These are phyloP conservation scores for Diaporthe vexans DNA, from an alignment of 2,329 filamentous ascomycete species.

Conservation along the genomic window DNA sequence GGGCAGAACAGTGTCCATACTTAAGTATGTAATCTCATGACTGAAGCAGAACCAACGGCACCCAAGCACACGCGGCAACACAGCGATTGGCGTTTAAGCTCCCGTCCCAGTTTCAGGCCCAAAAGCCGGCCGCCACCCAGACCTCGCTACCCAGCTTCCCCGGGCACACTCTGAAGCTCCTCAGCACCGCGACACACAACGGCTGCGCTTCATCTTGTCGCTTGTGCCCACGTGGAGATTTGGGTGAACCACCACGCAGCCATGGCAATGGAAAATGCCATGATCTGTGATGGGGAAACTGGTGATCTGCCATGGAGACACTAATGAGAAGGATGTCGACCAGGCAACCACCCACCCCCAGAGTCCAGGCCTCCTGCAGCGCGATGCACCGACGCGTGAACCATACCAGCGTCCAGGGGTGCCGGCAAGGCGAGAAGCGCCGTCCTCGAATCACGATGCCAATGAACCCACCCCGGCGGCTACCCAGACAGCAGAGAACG, in stretches of 20 bases:
- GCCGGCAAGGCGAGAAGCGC: conserved; percentile 33
- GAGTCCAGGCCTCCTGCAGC: background rate
- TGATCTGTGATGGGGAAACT: too few relatives aligned
- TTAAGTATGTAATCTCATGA: conserved; percentile 1
- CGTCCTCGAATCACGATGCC: conserved; percentile 33
- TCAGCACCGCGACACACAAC: background rate
- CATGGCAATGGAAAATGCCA: background rate
- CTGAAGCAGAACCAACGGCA: too few relatives aligned
- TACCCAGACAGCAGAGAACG: conserved; percentile 30
- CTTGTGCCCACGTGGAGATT: background rate
- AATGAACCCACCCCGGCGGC: conserved; percentile 39
- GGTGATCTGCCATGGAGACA: background rate
- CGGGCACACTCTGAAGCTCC: background rate
- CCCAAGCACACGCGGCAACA: background rate
- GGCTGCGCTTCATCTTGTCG: background rate
- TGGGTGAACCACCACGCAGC: background rate
- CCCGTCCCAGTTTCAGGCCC: conserved; percentile 34
- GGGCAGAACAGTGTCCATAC: too few relatives aligned
- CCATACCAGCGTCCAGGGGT: conserved; percentile 11
- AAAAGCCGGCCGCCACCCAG: conserved; percentile 34
- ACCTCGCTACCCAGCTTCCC: background rate
- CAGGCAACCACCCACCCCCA: background rate
- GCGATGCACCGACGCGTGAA: conserved; percentile 18
- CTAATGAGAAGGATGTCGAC: background rate
- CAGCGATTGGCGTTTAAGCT: conserved; percentile 35